Evolutionary conservation across 2,329 filamentous ascomycete genomes (phyloP).

Genomic region (Tympanopsis confertula): DNA sequence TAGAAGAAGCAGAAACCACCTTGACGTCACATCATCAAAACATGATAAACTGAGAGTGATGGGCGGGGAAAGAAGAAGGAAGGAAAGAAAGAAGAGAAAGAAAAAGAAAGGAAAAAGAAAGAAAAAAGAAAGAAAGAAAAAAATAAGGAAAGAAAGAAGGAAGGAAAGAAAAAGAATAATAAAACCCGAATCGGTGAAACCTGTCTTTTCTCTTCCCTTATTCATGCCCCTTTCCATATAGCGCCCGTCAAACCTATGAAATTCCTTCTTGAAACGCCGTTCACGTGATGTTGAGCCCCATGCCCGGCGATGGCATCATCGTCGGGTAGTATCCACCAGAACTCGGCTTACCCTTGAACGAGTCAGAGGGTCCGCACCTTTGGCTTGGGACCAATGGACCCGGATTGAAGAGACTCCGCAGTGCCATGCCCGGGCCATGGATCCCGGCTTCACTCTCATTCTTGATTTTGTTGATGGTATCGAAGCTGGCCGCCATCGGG

Average conservation of each 20-base stretch:
- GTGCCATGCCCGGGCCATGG: slow-evolving; percentile 5
- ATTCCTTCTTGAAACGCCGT: neutral
- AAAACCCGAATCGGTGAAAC: slow-evolving; percentile 9
- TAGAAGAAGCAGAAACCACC: no score
- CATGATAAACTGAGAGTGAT: no score
- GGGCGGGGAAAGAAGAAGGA: no score
- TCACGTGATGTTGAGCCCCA: slow-evolving; percentile 31
- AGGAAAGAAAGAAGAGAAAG: slow-evolving; percentile 7
- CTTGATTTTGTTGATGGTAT: slow-evolving; percentile 29
- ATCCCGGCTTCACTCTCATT: slow-evolving; percentile 29
- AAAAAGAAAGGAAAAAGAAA: slow-evolving; percentile 8
- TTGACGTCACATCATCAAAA: no score
- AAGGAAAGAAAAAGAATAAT: slow-evolving; percentile 3
- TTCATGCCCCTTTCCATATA: slow-evolving; percentile 4
- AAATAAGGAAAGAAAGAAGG: slow-evolving; percentile 3
- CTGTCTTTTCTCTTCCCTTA: slow-evolving; percentile 9
- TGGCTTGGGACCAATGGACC: slow-evolving; percentile 24
- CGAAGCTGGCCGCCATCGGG: slow-evolving; percentile 15
- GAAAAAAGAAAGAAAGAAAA: slow-evolving; percentile 5
- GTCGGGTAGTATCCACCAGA: slow-evolving; percentile 42
- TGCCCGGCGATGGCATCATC: slow-evolving; percentile 24
- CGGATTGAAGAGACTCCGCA: slow-evolving; percentile 34
- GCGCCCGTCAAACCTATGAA: slow-evolving; percentile 2
- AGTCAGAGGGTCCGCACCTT: slow-evolving; percentile 29
- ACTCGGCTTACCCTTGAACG: slow-evolving; percentile 39